These are phyloP conservation scores for Jaltomata sinuosa DNA, from an alignment of 257 asterid species.

Conservation along the genomic window DNA sequence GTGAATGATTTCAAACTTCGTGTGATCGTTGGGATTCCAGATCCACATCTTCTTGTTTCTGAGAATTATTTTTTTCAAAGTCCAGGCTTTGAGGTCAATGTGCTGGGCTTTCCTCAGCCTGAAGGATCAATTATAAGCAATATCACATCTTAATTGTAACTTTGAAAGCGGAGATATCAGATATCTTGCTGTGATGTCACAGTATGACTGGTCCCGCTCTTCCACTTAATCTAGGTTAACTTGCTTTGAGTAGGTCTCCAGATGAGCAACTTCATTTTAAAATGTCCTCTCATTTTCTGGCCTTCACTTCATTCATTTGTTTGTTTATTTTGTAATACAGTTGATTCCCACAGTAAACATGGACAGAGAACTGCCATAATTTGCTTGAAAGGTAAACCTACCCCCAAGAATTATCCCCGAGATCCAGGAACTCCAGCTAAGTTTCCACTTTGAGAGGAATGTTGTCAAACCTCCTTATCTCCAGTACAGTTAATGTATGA, in stretches of 20 bases:
- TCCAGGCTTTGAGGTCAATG: not conserved
- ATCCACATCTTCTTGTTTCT: not conserved
- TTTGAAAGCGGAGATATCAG: not conserved
- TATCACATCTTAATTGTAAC: not conserved
- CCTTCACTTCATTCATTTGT: not conserved
- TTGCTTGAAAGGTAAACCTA: conserved; percentile 60
- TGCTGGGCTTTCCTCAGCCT: not conserved
- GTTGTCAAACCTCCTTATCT: not conserved
- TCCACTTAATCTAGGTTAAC: not conserved
- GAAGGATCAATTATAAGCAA: not conserved
- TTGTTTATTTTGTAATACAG: conserved; percentile 25
- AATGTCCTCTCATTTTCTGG: not conserved
- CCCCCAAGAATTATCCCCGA: conserved; percentile 86
- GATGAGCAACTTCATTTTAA: not conserved
- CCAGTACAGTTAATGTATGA: conserved; percentile 1
- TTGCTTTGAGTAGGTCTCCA: not conserved
- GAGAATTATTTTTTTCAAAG: not conserved
- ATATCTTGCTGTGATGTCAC: not conserved
- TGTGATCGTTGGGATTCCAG: not conserved
- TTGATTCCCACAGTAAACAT: conserved; percentile 79
- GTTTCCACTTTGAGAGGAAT: conserved; percentile 49
- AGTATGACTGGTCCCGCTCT: not conserved
- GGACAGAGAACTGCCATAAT: conserved; percentile 87
- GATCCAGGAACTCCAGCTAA: conserved; percentile 79
- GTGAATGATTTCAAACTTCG: not conserved